phyloP scores from a whole-genome alignment of 2,329 filamentous ascomycete species.

The Alternaria rosae region DNA sequence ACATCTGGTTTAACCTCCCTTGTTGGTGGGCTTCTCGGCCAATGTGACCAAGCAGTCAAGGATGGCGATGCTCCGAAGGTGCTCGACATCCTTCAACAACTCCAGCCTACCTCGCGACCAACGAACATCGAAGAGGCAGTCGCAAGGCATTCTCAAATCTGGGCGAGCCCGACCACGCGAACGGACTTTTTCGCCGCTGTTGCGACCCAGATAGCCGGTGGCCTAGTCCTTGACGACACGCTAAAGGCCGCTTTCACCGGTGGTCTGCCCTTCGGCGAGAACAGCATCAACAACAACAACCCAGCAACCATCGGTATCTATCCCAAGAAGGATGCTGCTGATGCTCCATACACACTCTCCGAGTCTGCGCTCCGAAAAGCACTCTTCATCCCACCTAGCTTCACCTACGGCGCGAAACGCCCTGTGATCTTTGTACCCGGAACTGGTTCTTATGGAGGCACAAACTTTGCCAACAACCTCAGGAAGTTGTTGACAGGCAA shows the following conservation, averaged over 20 bases:
- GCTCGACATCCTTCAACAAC: conserved; percentile 20
- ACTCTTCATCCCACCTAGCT: conserved; percentile 60
- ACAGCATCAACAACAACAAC: conserved; percentile 35
- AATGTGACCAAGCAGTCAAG: conserved; percentile 23
- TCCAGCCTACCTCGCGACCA: conserved; percentile 24
- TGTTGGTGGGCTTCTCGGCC: conserved; percentile 15
- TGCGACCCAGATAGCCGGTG: conserved; percentile 32
- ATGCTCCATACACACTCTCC: conserved; percentile 59
- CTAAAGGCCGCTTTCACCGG: conserved; percentile 20
- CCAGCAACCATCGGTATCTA: conserved; percentile 41
- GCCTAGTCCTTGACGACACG: conserved; percentile 26
- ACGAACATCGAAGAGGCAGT: conserved; percentile 23
- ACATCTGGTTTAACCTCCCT: conserved; percentile 8
- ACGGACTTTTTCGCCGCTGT: conserved; percentile 25
- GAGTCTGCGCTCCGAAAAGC: conserved; percentile 59
- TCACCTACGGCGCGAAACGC: conserved; percentile 53
- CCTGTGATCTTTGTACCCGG: conserved; percentile 64
- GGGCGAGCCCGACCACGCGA: conserved; percentile 24
- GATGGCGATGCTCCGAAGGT: conserved; percentile 18
- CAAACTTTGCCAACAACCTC: conserved; percentile 57
- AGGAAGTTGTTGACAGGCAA: conserved; percentile 55
- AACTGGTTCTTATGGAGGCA: conserved; percentile 59
- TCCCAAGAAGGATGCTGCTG: conserved; percentile 48
- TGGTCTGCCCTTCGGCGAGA: conserved; percentile 27
- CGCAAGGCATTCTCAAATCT: conserved; percentile 16